Conservation (phyloP, 2,329 filamentous ascomycete genomes). For the Fusarium coffeatum region DNA sequence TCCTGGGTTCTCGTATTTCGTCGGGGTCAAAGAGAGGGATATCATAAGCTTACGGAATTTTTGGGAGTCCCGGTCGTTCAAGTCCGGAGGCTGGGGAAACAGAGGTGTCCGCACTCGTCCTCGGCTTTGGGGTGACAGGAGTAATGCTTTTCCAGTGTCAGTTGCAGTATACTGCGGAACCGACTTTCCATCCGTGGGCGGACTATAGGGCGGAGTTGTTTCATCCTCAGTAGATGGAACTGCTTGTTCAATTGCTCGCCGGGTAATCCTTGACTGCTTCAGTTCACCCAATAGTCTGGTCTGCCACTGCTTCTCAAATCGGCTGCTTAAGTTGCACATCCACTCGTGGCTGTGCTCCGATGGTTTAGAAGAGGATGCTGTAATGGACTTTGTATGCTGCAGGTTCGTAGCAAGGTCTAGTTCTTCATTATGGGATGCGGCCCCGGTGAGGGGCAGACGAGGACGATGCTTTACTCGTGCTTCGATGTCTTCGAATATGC, state of each 20-base stretch:
- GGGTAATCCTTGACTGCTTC: slow-evolving; percentile 51
- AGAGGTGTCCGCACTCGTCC: slow-evolving; percentile 51
- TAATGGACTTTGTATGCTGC: background rate
- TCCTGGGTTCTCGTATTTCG: slow-evolving; percentile 96
- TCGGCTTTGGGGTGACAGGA: slow-evolving; percentile 69
- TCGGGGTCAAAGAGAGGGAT: slow-evolving; percentile 88
- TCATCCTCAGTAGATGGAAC: background rate
- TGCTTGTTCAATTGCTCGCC: background rate
- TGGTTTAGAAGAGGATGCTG: background rate
- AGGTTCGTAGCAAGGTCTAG: background rate
- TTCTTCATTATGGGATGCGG: fast-evolving
- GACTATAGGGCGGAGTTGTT: background rate
- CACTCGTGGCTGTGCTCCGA: slow-evolving; percentile 73
- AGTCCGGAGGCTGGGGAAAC: slow-evolving; percentile 65
- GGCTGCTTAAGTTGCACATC: slow-evolving; percentile 81
- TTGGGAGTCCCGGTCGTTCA: slow-evolving; percentile 72
- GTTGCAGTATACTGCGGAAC: background rate
- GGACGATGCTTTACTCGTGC: background rate
- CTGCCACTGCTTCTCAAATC: slow-evolving; percentile 88
- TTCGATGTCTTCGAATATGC: background rate
- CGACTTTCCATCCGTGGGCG: background rate
- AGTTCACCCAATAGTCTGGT: slow-evolving; percentile 89
- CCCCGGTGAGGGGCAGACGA: background rate
- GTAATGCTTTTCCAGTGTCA: slow-evolving; percentile 58
- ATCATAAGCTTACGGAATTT: slow-evolving; percentile 86